Evolutionary conservation across 2,329 filamentous ascomycete species (phyloP), one percentile per base, ranked within the genome.

Genomic region (Botrytis elliptica): DNA sequence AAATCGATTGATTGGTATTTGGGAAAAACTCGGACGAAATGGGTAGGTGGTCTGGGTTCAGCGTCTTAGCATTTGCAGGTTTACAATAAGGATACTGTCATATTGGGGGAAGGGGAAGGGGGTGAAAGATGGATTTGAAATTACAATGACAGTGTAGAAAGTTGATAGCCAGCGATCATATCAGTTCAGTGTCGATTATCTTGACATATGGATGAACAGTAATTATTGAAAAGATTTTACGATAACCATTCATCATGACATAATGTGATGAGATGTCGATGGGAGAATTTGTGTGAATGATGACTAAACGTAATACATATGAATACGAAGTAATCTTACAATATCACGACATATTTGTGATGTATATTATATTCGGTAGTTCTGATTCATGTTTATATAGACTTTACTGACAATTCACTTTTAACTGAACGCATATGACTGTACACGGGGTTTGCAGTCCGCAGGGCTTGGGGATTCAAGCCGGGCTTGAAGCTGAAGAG

Each of bases 1-100:
- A 55, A 65, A 52, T 49, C 25, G 29, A 63, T 38, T 25, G 33
- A 25, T 63, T 63, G 69, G 57, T 29, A 63, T 65, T 49, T 52
- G 70, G 59, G 59, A 18, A 55, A 65, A 29, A 6, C 8, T 46
- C 12, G 38, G 52, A 60, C 38, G 38, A 42, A 70, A 57, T 70
- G 49, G 67, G 52, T 52, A 16, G 40, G 57, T 52, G 36, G 44
- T n/a, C 36, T 38, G 29, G 60, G 49, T 40, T 55, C 46, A 67
- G 46, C 65, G 65, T 55, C 40, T 49, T 29, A 40, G 65, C 65
- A 67, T 71, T 71, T 64, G 42, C 12, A 52, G 57, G 16, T 55
- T 55, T 67, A 67, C 65, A 55, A 67, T 20, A 55, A 36, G 65
- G 65, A 55, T 67, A 40, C 44, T 67, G 46, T 40, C 65, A 67